Percentiles rank a stretch among this genome's conserved stretches.
Evolutionary conservation across 352 stramenopile genomes (phyloP).

Genomic region (Thalassiosira hispida): DNA sequence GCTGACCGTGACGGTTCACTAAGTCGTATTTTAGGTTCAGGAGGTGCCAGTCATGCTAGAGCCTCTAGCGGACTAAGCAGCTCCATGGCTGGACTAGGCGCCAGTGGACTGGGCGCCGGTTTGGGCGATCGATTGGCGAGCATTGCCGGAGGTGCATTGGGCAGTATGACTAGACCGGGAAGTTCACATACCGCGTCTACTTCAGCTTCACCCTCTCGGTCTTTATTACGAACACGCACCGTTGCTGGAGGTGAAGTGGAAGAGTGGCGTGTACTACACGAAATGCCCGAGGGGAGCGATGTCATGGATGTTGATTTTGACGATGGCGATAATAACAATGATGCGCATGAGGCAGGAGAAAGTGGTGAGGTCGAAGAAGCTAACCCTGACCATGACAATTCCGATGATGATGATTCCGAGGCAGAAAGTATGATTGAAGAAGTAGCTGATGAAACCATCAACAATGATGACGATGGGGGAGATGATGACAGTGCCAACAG

Average conservation of each 20-base stretch:
- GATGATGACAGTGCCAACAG: slow-evolving; percentile 26
- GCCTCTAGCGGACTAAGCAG: no score
- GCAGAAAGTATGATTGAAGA: slow-evolving; percentile 15
- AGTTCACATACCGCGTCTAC: slow-evolving; percentile 16
- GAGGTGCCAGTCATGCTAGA: neutral
- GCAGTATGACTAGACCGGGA: slow-evolving; percentile 2
- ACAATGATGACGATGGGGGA: slow-evolving; percentile 24
- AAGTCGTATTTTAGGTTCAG: slow-evolving; percentile 30
- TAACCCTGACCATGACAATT: slow-evolving; percentile 34
- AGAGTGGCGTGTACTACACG: slow-evolving; percentile 23
- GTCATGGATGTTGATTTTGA: slow-evolving; percentile 22
- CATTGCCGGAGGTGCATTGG: neutral
- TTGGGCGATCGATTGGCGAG: no score
- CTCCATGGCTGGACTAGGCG: no score
- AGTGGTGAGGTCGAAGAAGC: slow-evolving; percentile 37
- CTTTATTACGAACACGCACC: neutral
- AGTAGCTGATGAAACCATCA: slow-evolving; percentile 14
- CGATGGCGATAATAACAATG: slow-evolving; percentile 33
- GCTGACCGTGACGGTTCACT: slow-evolving; percentile 24
- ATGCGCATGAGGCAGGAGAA: slow-evolving; percentile 28
- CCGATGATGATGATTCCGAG: slow-evolving; percentile 38
- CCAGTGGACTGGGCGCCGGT: no score
- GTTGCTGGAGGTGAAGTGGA: slow-evolving; percentile 9
- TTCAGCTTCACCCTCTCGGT: neutral
- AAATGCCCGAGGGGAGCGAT: slow-evolving; percentile 3